Percentiles rank a stretch among this genome's conserved stretches.
Conservation (phyloP, 805 yeast species). For the Yarrowia porcina region DNA sequence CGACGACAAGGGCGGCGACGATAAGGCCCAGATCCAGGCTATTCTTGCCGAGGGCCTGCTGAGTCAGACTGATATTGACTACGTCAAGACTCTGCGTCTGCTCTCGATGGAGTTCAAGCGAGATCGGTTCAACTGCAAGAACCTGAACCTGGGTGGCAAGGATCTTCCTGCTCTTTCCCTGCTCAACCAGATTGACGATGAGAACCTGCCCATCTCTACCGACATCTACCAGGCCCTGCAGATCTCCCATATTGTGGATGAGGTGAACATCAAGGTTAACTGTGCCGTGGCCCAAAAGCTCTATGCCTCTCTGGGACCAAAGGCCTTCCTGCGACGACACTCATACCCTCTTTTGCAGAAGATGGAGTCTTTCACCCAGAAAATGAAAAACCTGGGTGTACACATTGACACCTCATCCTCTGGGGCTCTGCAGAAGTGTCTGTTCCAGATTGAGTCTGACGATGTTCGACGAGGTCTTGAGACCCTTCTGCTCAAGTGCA, state of each 20-base stretch:
- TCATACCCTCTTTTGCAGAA: constrained; percentile 78
- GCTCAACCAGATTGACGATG: constrained; percentile 81
- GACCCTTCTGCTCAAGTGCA: constrained; percentile 71
- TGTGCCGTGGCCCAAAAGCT: constrained; percentile 78
- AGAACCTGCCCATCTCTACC: constrained; percentile 64
- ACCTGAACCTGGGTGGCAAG: constrained; percentile 45
- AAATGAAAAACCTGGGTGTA: constrained; percentile 52
- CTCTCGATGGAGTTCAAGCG: constrained; percentile 68
- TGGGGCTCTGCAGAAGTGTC: constrained; percentile 66
- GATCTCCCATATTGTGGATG: constrained; percentile 41
- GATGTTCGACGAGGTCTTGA: constrained; percentile 70
- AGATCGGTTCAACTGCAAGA: constrained; percentile 48
- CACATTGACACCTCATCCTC: constrained; percentile 72
- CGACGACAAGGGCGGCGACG: constrained; percentile 20
- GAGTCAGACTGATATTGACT: constrained; percentile 59
- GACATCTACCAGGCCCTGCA: constrained; percentile 58
- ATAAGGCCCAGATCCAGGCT: constrained; percentile 2
- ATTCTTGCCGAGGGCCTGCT: constrained; percentile 27
- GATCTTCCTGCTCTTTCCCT: constrained; percentile 53
- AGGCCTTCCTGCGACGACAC: constrained; percentile 83
- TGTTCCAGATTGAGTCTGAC: constrained; percentile 60
- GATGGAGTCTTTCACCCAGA: constrained; percentile 72
- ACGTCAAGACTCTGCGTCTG: constrained; percentile 59
- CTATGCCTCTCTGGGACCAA: constrained; percentile 72
- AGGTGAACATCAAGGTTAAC: constrained; percentile 77